A percentile compares a stretch with the other conserved stretches of the same genome.
Evolutionary conservation across 2,329 filamentous ascomycete species (phyloP).

Genomic region (Ascochyta lentis): DNA sequence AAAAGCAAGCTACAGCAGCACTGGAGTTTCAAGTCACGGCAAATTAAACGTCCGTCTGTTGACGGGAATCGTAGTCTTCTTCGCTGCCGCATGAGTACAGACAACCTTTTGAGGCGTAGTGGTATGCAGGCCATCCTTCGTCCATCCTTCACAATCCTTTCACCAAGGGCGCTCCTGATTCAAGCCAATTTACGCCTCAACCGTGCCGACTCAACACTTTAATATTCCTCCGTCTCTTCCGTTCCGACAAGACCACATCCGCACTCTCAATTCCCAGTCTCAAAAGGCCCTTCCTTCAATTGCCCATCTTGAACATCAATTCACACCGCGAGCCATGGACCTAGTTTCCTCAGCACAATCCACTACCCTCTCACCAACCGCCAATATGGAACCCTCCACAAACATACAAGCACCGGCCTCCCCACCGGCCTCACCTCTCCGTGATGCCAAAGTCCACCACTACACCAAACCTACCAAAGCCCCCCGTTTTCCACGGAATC

Average conservation of each 20-base stretch:
- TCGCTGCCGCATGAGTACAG: neutral
- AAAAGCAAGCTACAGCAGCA: neutral
- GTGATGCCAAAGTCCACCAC: neutral
- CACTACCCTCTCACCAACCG: neutral
- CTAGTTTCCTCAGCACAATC: conserved; percentile 1
- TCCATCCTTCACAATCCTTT: conserved; percentile 2
- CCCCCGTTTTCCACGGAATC: conserved; percentile 8
- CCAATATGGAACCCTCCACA: neutral
- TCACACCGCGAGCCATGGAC: neutral
- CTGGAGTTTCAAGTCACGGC: neutral
- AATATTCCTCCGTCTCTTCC: neutral
- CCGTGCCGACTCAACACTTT: neutral
- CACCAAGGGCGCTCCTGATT: conserved; percentile 8
- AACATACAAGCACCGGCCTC: neutral
- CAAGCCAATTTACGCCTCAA: neutral
- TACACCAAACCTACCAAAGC: neutral
- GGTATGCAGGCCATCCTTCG: neutral
- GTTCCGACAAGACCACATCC: neutral
- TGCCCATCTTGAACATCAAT: neutral
- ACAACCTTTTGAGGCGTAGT: neutral
- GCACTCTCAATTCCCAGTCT: neutral
- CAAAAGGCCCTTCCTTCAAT: neutral
- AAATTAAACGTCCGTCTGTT: neutral
- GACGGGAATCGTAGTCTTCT: neutral
- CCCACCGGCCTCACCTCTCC: neutral